Base-by-base conservation (phyloP, 2,329 filamentous ascomycete species). In the Plectosphaerella cucumerina region DNA sequence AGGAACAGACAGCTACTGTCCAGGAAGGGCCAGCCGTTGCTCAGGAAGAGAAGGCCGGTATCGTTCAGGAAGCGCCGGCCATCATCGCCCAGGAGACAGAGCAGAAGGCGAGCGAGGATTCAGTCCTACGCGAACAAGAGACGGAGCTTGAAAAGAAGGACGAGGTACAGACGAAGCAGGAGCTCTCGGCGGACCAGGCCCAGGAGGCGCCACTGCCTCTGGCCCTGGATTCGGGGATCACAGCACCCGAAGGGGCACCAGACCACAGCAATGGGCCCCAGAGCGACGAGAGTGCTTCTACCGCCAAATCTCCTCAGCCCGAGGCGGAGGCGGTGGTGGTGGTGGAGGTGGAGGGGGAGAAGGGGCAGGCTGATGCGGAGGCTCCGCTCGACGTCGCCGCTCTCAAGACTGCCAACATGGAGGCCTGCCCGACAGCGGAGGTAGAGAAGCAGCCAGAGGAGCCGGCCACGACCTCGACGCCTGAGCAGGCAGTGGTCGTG, bases 201-300 rank as follows among this genome's bases (percentile, higher is more conserved):
- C 41, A 43, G 35, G 31, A 50, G 51, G 53, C 26, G 26, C 26
- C 26, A 31, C 26, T 31, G 49, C 52, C 50, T 52, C 10, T 49
- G 45, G 53, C 22, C 39, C 47, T 47, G 35, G 47, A 49, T 37
- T 47, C 50, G 55, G 58, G 56, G 58, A 26, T 44, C 17, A 58
- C 58, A 57, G 56, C 26, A 59, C 58, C 58, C 53, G 42, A 35
- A 35, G 17, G 17, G 18, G 34, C 50, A 42, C 46, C 11, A 22
- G 49, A 52, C 51, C 50, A 54, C 34, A 55, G 43, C 23, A 33
- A 51, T 8, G 17, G 23, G 4, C 18, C 39, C 22, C 35, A 22
- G 15, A 21, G 43, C 31, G 34, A 39, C 33, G n/a, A 50, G 46
- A 41, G 49, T 9, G 43, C 33, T 5, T 48, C 52, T 23, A 31